Percentiles rank a stretch among this genome's conserved stretches.
Conservation (phyloP, 2,329 filamentous ascomycete species). For the Epichloe elymi region DNA sequence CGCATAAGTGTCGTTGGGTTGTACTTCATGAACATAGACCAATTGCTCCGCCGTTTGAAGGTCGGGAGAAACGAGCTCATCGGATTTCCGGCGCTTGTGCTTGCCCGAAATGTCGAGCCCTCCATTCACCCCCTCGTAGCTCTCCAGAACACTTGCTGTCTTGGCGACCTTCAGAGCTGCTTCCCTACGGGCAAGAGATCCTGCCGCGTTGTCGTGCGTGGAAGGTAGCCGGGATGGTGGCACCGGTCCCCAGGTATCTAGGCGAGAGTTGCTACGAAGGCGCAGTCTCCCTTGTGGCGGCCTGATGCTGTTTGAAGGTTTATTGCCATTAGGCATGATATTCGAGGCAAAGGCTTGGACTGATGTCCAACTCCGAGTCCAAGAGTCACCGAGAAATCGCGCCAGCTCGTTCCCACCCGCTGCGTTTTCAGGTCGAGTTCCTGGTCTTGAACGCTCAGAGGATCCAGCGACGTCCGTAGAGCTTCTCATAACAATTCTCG, state of each 20-base stretch:
- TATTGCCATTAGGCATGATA: conserved; percentile 18
- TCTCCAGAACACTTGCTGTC: conserved; percentile 47
- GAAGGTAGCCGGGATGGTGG: conserved; percentile 27
- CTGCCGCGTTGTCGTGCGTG: conserved; percentile 38
- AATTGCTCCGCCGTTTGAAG: conserved; percentile 60
- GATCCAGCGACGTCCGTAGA: not conserved
- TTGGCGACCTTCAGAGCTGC: conserved; percentile 41
- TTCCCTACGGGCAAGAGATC: conserved; percentile 39
- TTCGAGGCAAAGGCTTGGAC: conserved; percentile 41
- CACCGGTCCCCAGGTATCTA: conserved; percentile 34
- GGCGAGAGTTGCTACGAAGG: conserved; percentile 9
- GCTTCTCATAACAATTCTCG: not conserved
- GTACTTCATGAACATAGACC: conserved; percentile 82
- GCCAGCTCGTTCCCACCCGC: conserved; percentile 24
- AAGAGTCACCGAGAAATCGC: conserved; percentile 36
- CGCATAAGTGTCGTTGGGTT: conserved; percentile 73
- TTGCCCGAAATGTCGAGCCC: conserved; percentile 40
- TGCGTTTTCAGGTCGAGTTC: conserved; percentile 14
- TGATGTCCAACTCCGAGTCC: conserved; percentile 41
- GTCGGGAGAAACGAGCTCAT: conserved; percentile 40
- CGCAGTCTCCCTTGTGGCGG: not conserved
- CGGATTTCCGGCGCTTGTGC: conserved; percentile 56
- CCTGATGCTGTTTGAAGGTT: conserved; percentile 3
- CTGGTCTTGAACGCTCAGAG: conserved; percentile 5
- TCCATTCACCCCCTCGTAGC: conserved; percentile 45